phyloP scores from a whole-genome alignment of 2,329 filamentous ascomycete species.

The Diaporthe humulicola region DNA sequence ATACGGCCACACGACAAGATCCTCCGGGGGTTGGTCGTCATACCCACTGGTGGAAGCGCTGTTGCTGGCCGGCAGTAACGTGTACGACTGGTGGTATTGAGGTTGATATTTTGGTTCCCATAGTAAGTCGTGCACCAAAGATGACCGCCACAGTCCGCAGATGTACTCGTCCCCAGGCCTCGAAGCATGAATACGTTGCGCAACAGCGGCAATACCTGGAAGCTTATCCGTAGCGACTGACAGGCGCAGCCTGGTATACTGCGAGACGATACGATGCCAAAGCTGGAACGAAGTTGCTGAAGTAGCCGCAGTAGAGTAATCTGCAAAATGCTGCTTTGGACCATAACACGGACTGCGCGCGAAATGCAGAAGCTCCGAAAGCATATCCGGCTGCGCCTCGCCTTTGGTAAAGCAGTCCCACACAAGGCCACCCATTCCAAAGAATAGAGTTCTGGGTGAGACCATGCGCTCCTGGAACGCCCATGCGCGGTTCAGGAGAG shows the following conservation, averaged over 20 bases:
- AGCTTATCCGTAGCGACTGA: not conserved
- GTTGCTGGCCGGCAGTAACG: not conserved
- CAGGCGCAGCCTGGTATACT: not conserved
- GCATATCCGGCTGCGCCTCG: not conserved
- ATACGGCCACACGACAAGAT: not conserved
- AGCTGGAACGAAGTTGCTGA: not conserved
- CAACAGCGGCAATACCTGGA: not conserved
- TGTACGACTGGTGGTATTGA: not conserved
- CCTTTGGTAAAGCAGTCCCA: not conserved
- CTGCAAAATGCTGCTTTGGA: not conserved
- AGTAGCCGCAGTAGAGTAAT: not conserved
- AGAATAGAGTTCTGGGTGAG: not conserved
- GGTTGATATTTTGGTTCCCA: constrained; percentile 1
- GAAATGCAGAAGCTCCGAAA: not conserved
- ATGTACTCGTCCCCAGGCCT: not conserved
- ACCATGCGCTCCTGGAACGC: not conserved
- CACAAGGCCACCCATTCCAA: not conserved
- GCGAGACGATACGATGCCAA: not conserved
- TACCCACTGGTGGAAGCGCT: not conserved
- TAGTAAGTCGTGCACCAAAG: not conserved
- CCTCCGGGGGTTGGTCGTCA: not conserved
- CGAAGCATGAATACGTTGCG: not conserved
- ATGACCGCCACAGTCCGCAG: not conserved
- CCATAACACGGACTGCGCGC: not conserved
- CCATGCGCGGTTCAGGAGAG: not conserved